Base-by-base conservation (phyloP, 2,329 filamentous ascomycete species). In the Microsporum canis region DNA sequence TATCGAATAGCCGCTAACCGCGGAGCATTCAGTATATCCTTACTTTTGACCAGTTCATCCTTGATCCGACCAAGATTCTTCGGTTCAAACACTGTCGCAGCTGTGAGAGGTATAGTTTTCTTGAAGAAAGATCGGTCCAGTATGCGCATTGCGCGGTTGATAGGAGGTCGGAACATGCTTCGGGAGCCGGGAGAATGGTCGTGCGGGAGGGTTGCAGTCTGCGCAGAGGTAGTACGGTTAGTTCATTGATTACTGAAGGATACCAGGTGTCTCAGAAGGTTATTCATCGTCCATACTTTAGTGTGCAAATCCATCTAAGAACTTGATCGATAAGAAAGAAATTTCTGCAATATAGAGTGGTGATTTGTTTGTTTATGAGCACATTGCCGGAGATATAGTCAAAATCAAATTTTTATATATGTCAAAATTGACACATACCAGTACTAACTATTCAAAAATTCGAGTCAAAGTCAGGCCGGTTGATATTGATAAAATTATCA, bases 41-140 rank as follows among this genome's bases (percentile, higher is more conserved):
- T 80, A 62, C 82, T 86, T 65, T 80, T 81, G 33, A 82, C 76
- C 34, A 96, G 77, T 49, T 82, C 78, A 67, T 84, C 84, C 64
- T 88, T 83, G 71, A 88, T 86, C 65, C 79, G 82, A 29, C 86
- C 82, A 61, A 97, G 90, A 68, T 90, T 83, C 66, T 84, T 87
- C 63, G 82, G 82, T 70, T 94, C 88, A 65, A 84, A 82, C 51
- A 97, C 79, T 41, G 87, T 83, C 5, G 91, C 92, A 2, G 91
- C 91, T 6, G 90, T 83, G 29, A 92, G 79, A 29, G 87, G 85
- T 60, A 96, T 77, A 0, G 81, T 88, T 72, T 87, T 89, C 59
- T 83, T 80, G 77, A 97, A 97, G 65, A 95, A 86, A 14, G 86
- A 81, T 66, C 89, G 86, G 76, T 99, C 91, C 65, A 99, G 84